Conservation (phyloP, 2,329 filamentous ascomycete species). For the Magnaporthales sp. region DNA sequence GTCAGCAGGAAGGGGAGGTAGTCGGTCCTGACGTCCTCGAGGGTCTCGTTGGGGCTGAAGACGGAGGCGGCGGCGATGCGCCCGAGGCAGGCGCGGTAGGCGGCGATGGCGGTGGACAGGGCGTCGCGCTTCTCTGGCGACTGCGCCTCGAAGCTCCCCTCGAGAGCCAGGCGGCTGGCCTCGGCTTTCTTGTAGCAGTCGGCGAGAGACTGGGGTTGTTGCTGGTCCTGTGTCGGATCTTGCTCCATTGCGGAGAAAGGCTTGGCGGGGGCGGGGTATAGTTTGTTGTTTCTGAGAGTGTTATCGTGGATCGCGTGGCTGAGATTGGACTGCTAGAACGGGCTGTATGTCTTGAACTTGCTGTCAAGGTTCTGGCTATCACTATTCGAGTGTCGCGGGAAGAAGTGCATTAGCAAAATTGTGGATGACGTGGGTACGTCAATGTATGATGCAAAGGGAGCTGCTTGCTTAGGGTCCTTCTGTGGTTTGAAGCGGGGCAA, state of each 20-base stretch:
- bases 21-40: slow-evolving; percentile 80
- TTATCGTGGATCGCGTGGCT: neutral
- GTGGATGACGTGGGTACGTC: neutral
- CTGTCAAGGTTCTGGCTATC: too few relatives aligned
- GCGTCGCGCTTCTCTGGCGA: slow-evolving; percentile 58
- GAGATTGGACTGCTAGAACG: neutral
- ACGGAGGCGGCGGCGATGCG: slow-evolving; percentile 64
- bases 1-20: slow-evolving; percentile 80
- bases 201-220: slow-evolving; percentile 33
- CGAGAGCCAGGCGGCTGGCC: slow-evolving; percentile 44
- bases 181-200: slow-evolving; percentile 30
- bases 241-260: slow-evolving; percentile 1
- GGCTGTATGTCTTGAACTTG: neutral
- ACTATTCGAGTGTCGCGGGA: too few relatives aligned
- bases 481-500: neutral
- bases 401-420: too few relatives aligned
- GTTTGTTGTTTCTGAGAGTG: neutral
- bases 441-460: neutral
- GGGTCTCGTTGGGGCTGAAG: slow-evolving; percentile 82
- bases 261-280: neutral
- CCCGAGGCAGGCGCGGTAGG: slow-evolving; percentile 65
- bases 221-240: neutral
- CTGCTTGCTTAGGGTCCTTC: neutral
- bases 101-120: slow-evolving; percentile 56
- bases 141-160: slow-evolving; percentile 55